Conservation (phyloP, 768 basidiomycete genomes). For the Lactarius sp. region DNA sequence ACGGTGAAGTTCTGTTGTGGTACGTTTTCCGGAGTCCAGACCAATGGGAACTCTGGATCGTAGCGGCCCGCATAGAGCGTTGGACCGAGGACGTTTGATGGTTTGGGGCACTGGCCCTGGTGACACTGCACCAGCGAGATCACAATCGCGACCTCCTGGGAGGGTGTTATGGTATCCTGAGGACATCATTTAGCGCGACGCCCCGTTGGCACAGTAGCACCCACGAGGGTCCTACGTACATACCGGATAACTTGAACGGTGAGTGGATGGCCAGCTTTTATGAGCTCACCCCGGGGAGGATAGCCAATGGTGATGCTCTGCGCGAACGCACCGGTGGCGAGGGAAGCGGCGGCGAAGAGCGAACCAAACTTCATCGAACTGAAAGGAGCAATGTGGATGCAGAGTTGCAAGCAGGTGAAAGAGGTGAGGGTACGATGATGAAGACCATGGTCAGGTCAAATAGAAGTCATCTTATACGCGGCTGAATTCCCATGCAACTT, state of each 20-base stretch:
- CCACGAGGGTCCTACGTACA: slow-evolving; percentile 26
- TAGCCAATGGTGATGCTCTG: slow-evolving; percentile 34
- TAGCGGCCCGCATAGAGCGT: no score
- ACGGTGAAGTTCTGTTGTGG: slow-evolving; percentile 33
- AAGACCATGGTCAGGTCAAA: neutral
- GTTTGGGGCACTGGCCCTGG: neutral
- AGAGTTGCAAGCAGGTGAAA: neutral
- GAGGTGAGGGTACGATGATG: neutral
- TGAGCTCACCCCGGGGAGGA: slow-evolving; percentile 27
- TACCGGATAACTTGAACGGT: slow-evolving; percentile 36
- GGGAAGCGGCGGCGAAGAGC: slow-evolving; percentile 25
- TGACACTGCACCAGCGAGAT: slow-evolving; percentile 33
- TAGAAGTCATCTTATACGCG: neutral
- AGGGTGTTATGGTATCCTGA: slow-evolving; percentile 32
- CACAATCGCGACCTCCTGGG: slow-evolving; percentile 34
- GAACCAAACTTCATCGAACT: slow-evolving; percentile 20
- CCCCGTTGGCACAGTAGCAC: no score
- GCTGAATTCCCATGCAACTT: no score
- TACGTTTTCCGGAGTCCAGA: slow-evolving; percentile 5
- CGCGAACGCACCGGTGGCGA: slow-evolving; percentile 27
- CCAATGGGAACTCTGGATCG: no score
- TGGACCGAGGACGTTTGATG: no score
- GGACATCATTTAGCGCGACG: neutral
- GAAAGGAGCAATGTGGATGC: neutral
- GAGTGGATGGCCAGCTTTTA: slow-evolving; percentile 31